Evolutionary conservation across 1,139 yeast genomes (phyloP).

Genomic region (Kurtzmaniella quercitrusa): DNA sequence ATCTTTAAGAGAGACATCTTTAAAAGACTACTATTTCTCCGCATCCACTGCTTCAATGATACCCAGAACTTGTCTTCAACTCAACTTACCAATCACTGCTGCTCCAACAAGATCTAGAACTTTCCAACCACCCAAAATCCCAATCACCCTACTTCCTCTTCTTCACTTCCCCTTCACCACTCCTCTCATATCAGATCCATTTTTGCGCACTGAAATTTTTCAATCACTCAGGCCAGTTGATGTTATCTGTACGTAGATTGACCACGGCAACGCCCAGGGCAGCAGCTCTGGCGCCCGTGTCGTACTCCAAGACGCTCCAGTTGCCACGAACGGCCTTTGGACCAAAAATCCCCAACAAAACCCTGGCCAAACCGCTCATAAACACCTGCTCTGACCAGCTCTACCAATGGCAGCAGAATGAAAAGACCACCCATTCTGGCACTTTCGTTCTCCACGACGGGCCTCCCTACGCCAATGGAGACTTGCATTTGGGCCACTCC

Average conservation of each 20-base stretch:
- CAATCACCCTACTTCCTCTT: too few species aligned
- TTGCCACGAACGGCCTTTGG: conserved; percentile 40
- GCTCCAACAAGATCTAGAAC: too few species aligned
- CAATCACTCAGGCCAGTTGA: neutral
- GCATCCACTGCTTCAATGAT: too few species aligned
- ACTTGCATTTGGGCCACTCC: conserved; percentile 90
- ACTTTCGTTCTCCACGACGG: conserved; percentile 84
- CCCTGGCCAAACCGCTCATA: conserved; percentile 21
- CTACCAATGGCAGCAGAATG: conserved; percentile 31
- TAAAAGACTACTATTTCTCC: too few species aligned
- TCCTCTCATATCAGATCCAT: too few species aligned
- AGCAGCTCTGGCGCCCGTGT: conserved; percentile 1
- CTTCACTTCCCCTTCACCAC: too few species aligned
- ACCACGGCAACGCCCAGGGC: neutral
- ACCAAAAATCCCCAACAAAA: conserved; percentile 37
- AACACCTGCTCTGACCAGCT: conserved; percentile 25
- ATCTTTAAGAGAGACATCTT: too few species aligned
- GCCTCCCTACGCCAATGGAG: conserved; percentile 98
- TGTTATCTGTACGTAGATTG: neutral
- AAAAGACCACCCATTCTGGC: conserved; percentile 18
- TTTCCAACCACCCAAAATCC: too few species aligned
- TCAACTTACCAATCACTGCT: too few species aligned
- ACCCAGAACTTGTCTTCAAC: too few species aligned
- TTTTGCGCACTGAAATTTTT: too few species aligned
- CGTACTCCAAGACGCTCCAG: conserved; percentile 32